phyloP scores from a whole-genome alignment of 129 eudicot species.

The Helianthus tuberosus region DNA sequence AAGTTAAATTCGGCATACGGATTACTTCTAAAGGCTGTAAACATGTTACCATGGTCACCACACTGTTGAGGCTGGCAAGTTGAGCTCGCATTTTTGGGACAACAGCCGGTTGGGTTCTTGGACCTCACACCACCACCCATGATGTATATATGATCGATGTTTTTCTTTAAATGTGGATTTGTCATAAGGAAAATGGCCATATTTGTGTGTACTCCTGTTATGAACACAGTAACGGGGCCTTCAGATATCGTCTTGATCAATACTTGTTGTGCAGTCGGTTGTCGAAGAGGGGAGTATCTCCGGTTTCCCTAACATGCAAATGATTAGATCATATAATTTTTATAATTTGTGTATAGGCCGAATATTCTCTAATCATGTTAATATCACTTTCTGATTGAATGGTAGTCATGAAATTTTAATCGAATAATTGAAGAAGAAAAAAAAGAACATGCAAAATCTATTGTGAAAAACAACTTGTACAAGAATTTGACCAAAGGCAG shows the following conservation, averaged over 20 bases:
- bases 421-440: too few relatives aligned
- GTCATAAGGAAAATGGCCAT: conserved; percentile 66
- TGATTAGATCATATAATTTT: neutral
- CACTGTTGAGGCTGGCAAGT: conserved; percentile 68
- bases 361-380: too few relatives aligned
- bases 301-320: conserved; percentile 39
- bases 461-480: too few relatives aligned
- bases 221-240: conserved; percentile 57
- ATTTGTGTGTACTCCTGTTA: conserved; percentile 68
- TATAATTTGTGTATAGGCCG: too few relatives aligned
- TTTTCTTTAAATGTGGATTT: conserved; percentile 75
- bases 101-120: conserved; percentile 69
- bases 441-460: too few relatives aligned
- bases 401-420: too few relatives aligned
- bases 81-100: conserved; percentile 48
- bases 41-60: conserved; percentile 76
- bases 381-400: too few relatives aligned
- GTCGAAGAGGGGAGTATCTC: conserved; percentile 62
- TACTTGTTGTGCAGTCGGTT: conserved; percentile 75
- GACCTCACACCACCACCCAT: conserved; percentile 97
- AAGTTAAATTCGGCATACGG: conserved; percentile 92
- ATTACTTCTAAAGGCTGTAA: conserved; percentile 62
- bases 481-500: too few relatives aligned
- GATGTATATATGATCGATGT: conserved; percentile 67
- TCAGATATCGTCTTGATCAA: conserved; percentile 64